Evolutionary conservation across 2,329 filamentous ascomycete genomes (phyloP), one percentile per base, ranked within the genome.

Genomic region (Apiospora saccharicola): DNA sequence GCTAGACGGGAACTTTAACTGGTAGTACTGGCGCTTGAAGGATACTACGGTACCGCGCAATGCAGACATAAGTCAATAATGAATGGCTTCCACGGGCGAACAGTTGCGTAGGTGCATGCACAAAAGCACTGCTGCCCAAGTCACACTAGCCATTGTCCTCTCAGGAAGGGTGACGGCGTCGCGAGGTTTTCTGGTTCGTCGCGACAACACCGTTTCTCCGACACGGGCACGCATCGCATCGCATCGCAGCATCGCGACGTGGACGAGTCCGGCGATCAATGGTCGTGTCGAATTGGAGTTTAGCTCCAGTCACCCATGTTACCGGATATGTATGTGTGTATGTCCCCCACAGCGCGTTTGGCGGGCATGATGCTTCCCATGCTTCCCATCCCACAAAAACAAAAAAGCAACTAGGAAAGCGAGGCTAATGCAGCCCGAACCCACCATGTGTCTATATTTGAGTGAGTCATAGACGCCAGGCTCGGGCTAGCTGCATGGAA

Each of bases 401-500:
- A 44, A 34, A 37, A 44, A 46, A 46, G 44, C 67, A 26, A 24
- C 67, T 67, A 41, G 43, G 30, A n/a, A 57, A 47, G 51, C 44
- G 71, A 67, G 53, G 71, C 76, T 78, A 77, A 77, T 79, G 77
- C 77, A 77, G 72, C 69, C 72, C 71, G 16, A 69, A 67, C 70
- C 68, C 67, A 30, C 73, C 73, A 76, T 75, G 72, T 78, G 72
- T 75, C 72, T 77, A 73, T 76, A 74, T 77, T 71, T 75, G 71
- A 76, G 76, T 80, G 78, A 80, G 75, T 80, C 78, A 80, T 76
- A 78, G 70, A 75, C 74, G 57, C 57, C 57, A 64, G 57, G 7
- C 34, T 64, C 16, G 71, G 34, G 30, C 30, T 64, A 64, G 57
- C 57, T 64, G 57, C 57, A 64, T 64, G 57, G 57, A 64, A 64